Conservation (phyloP, 2,329 filamentous ascomycete genomes). For the Calycina marina region DNA sequence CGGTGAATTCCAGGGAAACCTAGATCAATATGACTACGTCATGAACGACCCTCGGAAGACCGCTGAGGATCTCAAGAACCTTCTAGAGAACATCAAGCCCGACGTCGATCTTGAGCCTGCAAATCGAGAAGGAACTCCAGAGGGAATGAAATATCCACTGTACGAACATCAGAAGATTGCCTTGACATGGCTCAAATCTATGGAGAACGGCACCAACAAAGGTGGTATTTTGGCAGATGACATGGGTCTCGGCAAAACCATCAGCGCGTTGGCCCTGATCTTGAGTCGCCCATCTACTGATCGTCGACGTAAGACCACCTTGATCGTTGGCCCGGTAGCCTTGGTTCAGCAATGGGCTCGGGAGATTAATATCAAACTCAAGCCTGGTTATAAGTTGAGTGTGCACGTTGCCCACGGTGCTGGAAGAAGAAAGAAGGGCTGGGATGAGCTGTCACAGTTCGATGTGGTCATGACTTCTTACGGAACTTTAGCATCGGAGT, state of each 20-base stretch:
- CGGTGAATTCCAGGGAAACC: no score
- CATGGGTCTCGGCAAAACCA: slow-evolving; percentile 76
- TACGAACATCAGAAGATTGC: slow-evolving; percentile 75
- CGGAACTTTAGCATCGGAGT: slow-evolving; percentile 53
- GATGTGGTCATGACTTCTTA: slow-evolving; percentile 73
- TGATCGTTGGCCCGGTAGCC: slow-evolving; percentile 70
- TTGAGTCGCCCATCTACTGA: slow-evolving; percentile 40
- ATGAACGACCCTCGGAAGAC: slow-evolving; percentile 33
- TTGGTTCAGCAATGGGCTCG: slow-evolving; percentile 74
- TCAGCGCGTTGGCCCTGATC: slow-evolving; percentile 64
- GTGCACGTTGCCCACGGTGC: slow-evolving; percentile 55
- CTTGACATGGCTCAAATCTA: slow-evolving; percentile 60
- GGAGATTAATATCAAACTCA: slow-evolving; percentile 61
- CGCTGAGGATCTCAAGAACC: slow-evolving; percentile 51
- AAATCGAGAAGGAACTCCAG: slow-evolving; percentile 53
- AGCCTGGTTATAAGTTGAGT: slow-evolving; percentile 39
- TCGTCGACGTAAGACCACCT: slow-evolving; percentile 44
- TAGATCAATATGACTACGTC: slow-evolving; percentile 12
- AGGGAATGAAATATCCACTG: slow-evolving; percentile 50
- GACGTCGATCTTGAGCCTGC: slow-evolving; percentile 50
- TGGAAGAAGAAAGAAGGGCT: slow-evolving; percentile 41
- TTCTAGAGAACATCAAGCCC: slow-evolving; percentile 59
- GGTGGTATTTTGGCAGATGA: slow-evolving; percentile 68
- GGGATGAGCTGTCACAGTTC: slow-evolving; percentile 44
- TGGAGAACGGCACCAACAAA: slow-evolving; percentile 56